Evolutionary conservation across 306 rosid genomes (phyloP), one percentile per base, ranked within the genome.

Genomic region (Begonia fuchsioides): DNA sequence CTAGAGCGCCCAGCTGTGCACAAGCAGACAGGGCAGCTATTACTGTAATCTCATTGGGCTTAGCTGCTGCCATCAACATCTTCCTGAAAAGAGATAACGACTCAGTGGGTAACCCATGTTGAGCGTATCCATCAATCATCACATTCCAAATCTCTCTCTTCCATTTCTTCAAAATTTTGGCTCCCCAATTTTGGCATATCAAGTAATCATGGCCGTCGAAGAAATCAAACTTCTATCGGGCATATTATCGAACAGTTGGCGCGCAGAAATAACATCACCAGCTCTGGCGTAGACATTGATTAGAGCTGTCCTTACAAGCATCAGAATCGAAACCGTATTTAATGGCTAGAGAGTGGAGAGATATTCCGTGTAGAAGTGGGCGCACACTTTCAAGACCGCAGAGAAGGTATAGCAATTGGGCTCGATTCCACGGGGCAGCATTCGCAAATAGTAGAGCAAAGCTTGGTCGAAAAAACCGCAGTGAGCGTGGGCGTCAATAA

Each of bases 351-450:
- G 66, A 76, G 50, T 86, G 96, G 9, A 82, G 51, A 20, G 50
- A 49, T 19, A 56, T 68, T 12, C 77, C 72, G 15, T 69, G 49
- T 49, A 40, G 46, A 9, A 77, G 38, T 2, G 78, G 17, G 60
- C n/a, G n/a, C 75, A 72, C 2, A 58, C 65, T 59, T 73, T 79
- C 32, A 79, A 58, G 13, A 77, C 53, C 0, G 83, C 70, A 6
- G 96, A 86, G 60, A 86, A 54, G 13, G 96, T 77, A 60, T 82
- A 86, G 11, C 76, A 70, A 38, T 86, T 82, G 51, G 96, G 90
- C 47, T 68, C 69, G 32, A 79, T 61, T 14, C 66, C 69, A 11
- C 55, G 63, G 43, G 55, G 32, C 5, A 82, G 54, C 96, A 82
- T 86, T 64, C 75, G 75, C 18, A 56, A 10, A 44, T 74, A 86